phyloP scores from a whole-genome alignment of 75 land plant species.

The Cryptomeria japonica region DNA sequence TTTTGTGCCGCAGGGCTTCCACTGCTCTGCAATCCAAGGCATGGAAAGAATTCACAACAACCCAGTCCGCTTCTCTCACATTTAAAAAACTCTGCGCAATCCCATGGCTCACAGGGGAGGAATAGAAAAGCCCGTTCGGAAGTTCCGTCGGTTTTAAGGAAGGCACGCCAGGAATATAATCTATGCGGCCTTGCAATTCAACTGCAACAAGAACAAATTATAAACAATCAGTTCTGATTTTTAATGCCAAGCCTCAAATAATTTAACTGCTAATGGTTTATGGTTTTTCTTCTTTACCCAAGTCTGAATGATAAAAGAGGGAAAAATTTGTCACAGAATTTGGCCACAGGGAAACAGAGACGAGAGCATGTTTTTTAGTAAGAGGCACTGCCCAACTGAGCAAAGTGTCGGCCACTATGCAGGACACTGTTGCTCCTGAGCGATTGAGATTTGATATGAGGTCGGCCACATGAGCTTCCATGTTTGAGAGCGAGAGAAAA shows the following conservation, averaged over 20 bases:
- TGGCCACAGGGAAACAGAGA: constrained; percentile 30
- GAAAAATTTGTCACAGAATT: constrained; percentile 18
- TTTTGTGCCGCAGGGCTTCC: not conserved
- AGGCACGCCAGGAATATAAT: constrained; percentile 20
- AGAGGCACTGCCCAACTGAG: constrained; percentile 37
- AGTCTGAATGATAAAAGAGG: constrained; percentile 13
- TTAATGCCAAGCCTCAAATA: not conserved
- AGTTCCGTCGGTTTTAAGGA: not conserved
- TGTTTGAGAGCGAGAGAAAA: not conserved
- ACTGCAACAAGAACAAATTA: not conserved
- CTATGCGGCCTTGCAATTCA: not conserved
- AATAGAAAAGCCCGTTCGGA: constrained; percentile 8
- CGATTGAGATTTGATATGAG: constrained; percentile 23
- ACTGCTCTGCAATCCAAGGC: constrained; percentile 35
- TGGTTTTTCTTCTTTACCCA: not conserved
- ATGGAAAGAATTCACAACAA: constrained; percentile 33
- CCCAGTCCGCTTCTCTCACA: constrained; percentile 27
- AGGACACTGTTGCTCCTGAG: constrained; percentile 11
- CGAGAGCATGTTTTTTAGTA: constrained; percentile 20
- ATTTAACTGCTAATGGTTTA: not conserved
- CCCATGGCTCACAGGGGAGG: not conserved
- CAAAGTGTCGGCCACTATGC: constrained; percentile 42
- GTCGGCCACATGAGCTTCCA: not conserved
- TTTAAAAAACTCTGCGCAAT: constrained; percentile 9
- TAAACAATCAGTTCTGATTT: not conserved